Percentiles rank a stretch among this genome's conserved stretches.
Conservation (phyloP, 139 green algal species). For the Picochlorum sp. region DNA sequence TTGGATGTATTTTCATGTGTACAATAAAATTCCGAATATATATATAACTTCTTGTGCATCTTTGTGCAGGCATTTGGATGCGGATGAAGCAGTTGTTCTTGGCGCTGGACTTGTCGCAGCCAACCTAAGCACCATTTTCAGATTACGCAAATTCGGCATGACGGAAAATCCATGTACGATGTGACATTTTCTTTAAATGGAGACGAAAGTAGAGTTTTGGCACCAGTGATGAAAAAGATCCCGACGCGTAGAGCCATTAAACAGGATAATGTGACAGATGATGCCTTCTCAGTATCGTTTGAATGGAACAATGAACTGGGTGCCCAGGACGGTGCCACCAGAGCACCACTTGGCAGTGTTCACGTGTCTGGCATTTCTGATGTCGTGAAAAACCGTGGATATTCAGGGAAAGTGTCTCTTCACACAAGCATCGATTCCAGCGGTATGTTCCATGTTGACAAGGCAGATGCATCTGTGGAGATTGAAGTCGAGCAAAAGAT, state of each 20-base stretch:
- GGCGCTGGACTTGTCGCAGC: slow-evolving; percentile 87
- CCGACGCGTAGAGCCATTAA: slow-evolving; percentile 57
- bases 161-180: slow-evolving; percentile 69
- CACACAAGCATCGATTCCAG: slow-evolving; percentile 55
- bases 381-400: slow-evolving; percentile 20
- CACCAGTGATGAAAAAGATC: slow-evolving; percentile 58
- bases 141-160: slow-evolving; percentile 89
- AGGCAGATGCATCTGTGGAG: slow-evolving; percentile 42
- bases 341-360: slow-evolving; percentile 17
- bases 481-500: slow-evolving; percentile 34
- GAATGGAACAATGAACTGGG: slow-evolving; percentile 42
- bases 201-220: slow-evolving; percentile 11
- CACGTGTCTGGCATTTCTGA: slow-evolving; percentile 30
- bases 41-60: neutral
- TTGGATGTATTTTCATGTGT: slow-evolving; percentile 29
- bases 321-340: neutral
- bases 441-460: slow-evolving; percentile 60
- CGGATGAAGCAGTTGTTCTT: slow-evolving; percentile 89
- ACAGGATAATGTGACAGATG: slow-evolving; percentile 42
- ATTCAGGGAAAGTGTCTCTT: slow-evolving; percentile 41
- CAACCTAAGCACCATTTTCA: slow-evolving; percentile 93
- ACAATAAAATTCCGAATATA: neutral
- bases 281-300: slow-evolving; percentile 45
- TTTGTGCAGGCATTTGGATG: slow-evolving; percentile 79
- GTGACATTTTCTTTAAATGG: slow-evolving; percentile 40